phyloP scores from a whole-genome alignment of 202 grass and related monocot genomes.

The Digitaria exilis region DNA sequence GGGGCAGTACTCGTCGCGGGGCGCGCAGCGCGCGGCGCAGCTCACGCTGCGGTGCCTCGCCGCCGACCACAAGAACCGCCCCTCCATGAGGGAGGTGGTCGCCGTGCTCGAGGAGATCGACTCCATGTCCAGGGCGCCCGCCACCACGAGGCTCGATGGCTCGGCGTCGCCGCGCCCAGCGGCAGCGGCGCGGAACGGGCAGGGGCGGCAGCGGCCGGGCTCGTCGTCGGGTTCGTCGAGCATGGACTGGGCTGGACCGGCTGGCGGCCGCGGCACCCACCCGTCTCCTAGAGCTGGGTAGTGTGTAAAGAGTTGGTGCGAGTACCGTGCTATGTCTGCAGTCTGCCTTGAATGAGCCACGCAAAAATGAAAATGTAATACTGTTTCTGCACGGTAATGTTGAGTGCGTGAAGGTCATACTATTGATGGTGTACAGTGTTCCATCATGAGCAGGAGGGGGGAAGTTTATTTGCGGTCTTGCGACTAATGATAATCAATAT shows the following conservation, averaged over 20 bases:
- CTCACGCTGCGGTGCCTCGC: slow-evolving; percentile 63
- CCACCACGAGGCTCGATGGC: not conserved
- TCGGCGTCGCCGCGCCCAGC: slow-evolving; percentile 33
- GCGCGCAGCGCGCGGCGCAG: slow-evolving; percentile 55
- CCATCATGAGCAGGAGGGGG: not conserved
- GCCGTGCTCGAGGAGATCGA: slow-evolving; percentile 58
- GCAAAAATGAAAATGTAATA: not conserved
- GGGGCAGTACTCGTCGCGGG: slow-evolving; percentile 60
- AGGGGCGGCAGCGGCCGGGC: slow-evolving; percentile 2
- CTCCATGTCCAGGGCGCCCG: slow-evolving; percentile 22
- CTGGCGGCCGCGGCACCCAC: not conserved
- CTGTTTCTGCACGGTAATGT: not conserved
- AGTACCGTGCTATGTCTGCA: not conserved
- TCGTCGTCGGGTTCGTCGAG: not conserved
- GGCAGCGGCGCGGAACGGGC: slow-evolving; percentile 4
- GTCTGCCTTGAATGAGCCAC: not conserved
- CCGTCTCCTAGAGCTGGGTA: slow-evolving; percentile 28
- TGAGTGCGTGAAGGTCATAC: no score
- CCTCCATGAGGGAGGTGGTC: slow-evolving; percentile 74
- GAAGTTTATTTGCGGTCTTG: not conserved
- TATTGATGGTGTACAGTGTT: not conserved
- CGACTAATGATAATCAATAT: not conserved
- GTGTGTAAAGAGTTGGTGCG: not conserved
- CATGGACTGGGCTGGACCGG: slow-evolving; percentile 30
- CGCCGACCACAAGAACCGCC: slow-evolving; percentile 59